phyloP scores from a whole-genome alignment of 164 flowering plant genomes.

The Tetrastigma voinierianum region DNA sequence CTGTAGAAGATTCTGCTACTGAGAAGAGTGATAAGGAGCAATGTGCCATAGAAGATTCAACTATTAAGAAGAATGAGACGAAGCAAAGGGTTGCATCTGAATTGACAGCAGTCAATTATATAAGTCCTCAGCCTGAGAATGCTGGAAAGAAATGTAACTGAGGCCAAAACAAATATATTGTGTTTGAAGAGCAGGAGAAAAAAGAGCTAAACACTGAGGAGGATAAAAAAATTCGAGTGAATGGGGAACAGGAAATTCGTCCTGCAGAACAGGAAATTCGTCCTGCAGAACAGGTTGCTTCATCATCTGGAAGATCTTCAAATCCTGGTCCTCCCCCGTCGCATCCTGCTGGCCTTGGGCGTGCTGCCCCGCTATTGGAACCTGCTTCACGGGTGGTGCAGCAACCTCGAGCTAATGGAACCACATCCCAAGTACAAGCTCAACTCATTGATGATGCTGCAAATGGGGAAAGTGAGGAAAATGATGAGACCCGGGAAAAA shows the following conservation, averaged over 20 bases:
- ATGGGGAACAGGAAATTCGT: constrained; percentile 13
- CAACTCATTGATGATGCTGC: constrained; percentile 61
- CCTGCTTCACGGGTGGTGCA: constrained; percentile 66
- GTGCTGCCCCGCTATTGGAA: constrained; percentile 77
- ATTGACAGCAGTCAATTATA: constrained; percentile 8
- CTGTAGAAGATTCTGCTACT: constrained; percentile 8
- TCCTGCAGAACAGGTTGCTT: constrained; percentile 14
- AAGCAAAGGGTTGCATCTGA: constrained; percentile 13
- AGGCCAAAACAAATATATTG: constrained; percentile 8
- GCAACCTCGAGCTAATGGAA: constrained; percentile 76
- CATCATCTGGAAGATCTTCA: constrained; percentile 26
- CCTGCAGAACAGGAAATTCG: constrained; percentile 13
- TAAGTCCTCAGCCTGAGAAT: constrained; percentile 13
- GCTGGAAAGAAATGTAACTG: constrained; percentile 17
- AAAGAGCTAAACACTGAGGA: constrained; percentile 16
- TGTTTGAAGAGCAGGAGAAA: constrained; percentile 21
- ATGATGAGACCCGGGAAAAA: constrained; percentile 91
- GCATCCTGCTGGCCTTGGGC: constrained; percentile 95
- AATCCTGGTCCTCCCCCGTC: constrained; percentile 34
- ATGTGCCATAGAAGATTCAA: neutral
- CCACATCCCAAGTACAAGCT: constrained; percentile 45
- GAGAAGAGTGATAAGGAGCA: too few relatives aligned
- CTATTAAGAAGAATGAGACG: constrained; percentile 11
- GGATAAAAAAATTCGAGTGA: constrained; percentile 17
- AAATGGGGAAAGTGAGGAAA: constrained; percentile 83